A percentile compares a stretch with the other conserved stretches of the same genome.
Evolutionary conservation across 495 filamentous ascomycete species (phyloP).

Genomic region (Xylaria curta): DNA sequence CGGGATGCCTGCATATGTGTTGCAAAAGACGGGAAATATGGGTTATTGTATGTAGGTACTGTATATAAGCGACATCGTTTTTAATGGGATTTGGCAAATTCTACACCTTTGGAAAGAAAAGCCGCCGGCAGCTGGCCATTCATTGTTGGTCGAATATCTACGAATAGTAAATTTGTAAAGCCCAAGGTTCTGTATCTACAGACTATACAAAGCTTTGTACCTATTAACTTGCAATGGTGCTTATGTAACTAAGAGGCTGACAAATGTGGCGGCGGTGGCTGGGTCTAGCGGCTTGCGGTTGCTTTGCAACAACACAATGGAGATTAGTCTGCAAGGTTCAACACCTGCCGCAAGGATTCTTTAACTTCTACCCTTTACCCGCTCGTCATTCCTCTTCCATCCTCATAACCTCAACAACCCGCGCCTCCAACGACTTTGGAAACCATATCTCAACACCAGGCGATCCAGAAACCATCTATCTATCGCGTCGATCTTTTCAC

Average conservation of each 20-base stretch:
- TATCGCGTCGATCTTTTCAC: slow-evolving; percentile 8
- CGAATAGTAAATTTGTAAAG: neutral
- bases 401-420: slow-evolving; percentile 6
- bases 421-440: neutral
- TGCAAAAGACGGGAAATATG: neutral
- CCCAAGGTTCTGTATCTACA: too few relatives aligned
- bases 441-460: neutral
- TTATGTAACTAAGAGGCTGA: slow-evolving; percentile 26
- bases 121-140: neutral
- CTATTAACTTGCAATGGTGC: too few relatives aligned
- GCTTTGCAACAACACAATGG: slow-evolving; percentile 11
- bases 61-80: neutral
- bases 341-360: slow-evolving; percentile 27
- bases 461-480: neutral
- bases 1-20: neutral
- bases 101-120: neutral
- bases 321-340: slow-evolving; percentile 14
- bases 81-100: neutral
- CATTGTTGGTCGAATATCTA: neutral
- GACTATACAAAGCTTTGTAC: too few relatives aligned
- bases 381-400: slow-evolving; percentile 16
- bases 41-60: slow-evolving; percentile 1
- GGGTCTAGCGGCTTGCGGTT: neutral
- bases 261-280: slow-evolving; percentile 28
- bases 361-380: slow-evolving; percentile 21